Evolutionary conservation across 768 basidiomycete genomes (phyloP), one percentile per base, ranked within the genome.

Genomic region (Rossbeevera mucosa): DNA sequence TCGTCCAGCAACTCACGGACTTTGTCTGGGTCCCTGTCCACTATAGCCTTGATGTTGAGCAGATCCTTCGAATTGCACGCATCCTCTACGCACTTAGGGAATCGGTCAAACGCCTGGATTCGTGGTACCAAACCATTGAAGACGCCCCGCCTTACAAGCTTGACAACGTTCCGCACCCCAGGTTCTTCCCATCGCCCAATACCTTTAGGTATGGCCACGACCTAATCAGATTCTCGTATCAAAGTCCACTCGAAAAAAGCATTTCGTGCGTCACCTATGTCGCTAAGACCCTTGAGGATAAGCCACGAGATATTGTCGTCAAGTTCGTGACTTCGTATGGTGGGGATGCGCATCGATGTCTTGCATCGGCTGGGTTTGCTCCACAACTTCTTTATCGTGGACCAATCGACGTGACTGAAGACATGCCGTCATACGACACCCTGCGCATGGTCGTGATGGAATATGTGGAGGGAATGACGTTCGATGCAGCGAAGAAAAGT

Each of bases 391-490:
- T 63, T 5, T 73, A 73, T 54, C 64, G 51, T 16, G 68, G 70
- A 29, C 42, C 18, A 5, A 50, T 69, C 44, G 43, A 61, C 21
- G 26, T 46, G 14, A 12, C 7, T 0, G 8, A 16, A 6, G 53
- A 26, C 2, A 47, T 54, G 47, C 59, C 60, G 2, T 62, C 50
- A 16, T 55, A 61, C 22, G 59, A 57, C 11, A 26, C 44, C 1
- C 55, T 65, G 21, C 49, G 59, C 24, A 73, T 74, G 70, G 67
- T 74, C 16, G 69, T 75, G 21, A 75, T 74, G 74, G 69, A 75
- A 14, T 66, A 65, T 47, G 50, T 74, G 48, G 22, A 70, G 8
- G 58, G 64, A 3, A 11, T 1, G 40, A 59, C 49, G 7, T 12
- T 55, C 14, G 0, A 29, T n/a, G n/a, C n/a, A n/a, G n/a, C n/a